A percentile compares a stretch with the other conserved stretches of the same genome.
Conservation (phyloP, 768 basidiomycete genomes). For the Auriscalpium orientale region DNA sequence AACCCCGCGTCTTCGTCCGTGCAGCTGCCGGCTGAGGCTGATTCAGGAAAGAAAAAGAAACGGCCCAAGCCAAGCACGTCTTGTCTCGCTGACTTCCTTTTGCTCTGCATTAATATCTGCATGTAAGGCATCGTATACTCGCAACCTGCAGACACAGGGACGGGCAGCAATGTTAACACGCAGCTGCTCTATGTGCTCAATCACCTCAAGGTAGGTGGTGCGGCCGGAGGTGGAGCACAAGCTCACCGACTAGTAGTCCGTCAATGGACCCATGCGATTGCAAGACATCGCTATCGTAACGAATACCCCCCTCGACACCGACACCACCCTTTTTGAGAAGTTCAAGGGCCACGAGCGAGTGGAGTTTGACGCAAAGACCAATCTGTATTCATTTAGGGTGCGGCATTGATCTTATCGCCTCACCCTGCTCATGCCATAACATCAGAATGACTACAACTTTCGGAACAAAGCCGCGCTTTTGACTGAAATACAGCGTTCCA, state of each 20-base stretch:
- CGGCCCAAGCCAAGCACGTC: slow-evolving; percentile 56
- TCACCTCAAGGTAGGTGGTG: slow-evolving; percentile 56
- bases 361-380: slow-evolving; percentile 73
- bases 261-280: slow-evolving; percentile 75
- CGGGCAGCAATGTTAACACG: slow-evolving; percentile 76
- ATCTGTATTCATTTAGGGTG: slow-evolving; percentile 82
- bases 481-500: slow-evolving; percentile 80
- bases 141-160: slow-evolving; percentile 81
- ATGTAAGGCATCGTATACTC: slow-evolving; percentile 67
- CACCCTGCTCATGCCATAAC: too few relatives aligned
- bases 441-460: slow-evolving; percentile 80
- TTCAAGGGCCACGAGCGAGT: slow-evolving; percentile 80
- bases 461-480: slow-evolving; percentile 77
- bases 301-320: slow-evolving; percentile 68
- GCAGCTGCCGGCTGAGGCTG: slow-evolving; percentile 25
- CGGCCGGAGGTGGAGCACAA: background rate
- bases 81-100: slow-evolving; percentile 16
- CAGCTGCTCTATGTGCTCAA: slow-evolving; percentile 82
- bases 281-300: slow-evolving; percentile 83
- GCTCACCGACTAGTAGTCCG: slow-evolving; percentile 32
- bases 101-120: slow-evolving; percentile 13
- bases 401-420: slow-evolving; percentile 5
- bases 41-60: slow-evolving; percentile 39
- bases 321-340: slow-evolving; percentile 64
- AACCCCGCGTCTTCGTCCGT: slow-evolving; percentile 22